phyloP scores from a whole-genome alignment of 805 yeast species.

The Sporopachydermia lactativora region DNA sequence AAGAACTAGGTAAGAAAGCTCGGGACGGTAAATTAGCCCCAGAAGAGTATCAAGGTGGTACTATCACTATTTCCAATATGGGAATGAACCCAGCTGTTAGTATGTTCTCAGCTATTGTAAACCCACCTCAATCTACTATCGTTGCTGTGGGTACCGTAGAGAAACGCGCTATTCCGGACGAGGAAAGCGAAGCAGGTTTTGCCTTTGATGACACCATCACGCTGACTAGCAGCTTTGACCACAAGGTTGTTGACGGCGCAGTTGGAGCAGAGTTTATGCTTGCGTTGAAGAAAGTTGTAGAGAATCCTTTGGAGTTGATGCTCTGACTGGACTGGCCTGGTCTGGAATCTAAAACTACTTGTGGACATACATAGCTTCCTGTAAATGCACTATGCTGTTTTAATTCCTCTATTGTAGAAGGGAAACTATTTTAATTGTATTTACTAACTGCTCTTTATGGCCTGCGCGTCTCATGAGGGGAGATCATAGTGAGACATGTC shows the following conservation, averaged over 20 bases:
- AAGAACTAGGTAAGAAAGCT: slow-evolving; percentile 93
- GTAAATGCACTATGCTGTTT: too few species aligned
- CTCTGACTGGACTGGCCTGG: too few species aligned
- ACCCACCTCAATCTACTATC: slow-evolving; percentile 95
- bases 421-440: too few species aligned
- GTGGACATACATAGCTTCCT: too few species aligned
- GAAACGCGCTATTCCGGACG: slow-evolving; percentile 87
- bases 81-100: slow-evolving; percentile 97
- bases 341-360: too few species aligned
- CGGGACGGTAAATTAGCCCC: slow-evolving; percentile 86
- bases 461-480: too few species aligned
- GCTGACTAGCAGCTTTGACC: slow-evolving; percentile 95
- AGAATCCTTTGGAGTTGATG: slow-evolving; percentile 90
- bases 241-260: slow-evolving; percentile 96
- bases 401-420: too few species aligned
- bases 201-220: slow-evolving; percentile 83
- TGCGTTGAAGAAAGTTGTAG: slow-evolving; percentile 80
- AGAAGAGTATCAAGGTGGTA: slow-evolving; percentile 98
- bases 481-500: too few species aligned
- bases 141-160: slow-evolving; percentile 89
- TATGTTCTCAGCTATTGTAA: slow-evolving; percentile 89
- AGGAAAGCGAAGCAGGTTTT: slow-evolving; percentile 81
- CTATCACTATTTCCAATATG: slow-evolving; percentile 94
- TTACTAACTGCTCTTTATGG: too few species aligned
- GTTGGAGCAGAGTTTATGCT: slow-evolving; percentile 94